Evolutionary conservation across 1,139 yeast species (phyloP).

Genomic region (Suhomyces bolitotheri): DNA sequence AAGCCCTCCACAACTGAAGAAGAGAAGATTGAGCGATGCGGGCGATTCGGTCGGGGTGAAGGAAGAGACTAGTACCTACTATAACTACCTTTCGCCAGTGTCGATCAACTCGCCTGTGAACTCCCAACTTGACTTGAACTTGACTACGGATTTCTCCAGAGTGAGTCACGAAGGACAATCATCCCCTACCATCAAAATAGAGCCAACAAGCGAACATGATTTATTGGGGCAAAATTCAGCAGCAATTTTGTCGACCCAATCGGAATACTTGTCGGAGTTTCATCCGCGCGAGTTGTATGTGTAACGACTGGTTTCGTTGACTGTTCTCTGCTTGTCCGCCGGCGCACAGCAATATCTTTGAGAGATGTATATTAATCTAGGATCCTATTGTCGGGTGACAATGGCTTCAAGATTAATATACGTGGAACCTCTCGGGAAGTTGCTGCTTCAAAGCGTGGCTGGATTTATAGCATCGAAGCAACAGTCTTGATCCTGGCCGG

Average conservation of each 20-base stretch:
- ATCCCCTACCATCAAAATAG: conserved; percentile 14
- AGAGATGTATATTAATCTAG: conserved; percentile 28
- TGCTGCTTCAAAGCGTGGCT: not conserved
- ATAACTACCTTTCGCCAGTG: conserved; percentile 46
- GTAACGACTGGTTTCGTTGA: conserved; percentile 10
- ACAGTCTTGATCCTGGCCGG: conserved; percentile 16
- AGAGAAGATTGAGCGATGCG: conserved; percentile 9
- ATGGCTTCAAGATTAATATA: conserved; percentile 24
- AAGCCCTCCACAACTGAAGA: conserved; percentile 6
- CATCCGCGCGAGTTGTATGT: conserved; percentile 4
- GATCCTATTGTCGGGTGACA: conserved; percentile 19
- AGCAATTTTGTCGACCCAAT: conserved; percentile 40
- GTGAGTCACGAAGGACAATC: conserved; percentile 9
- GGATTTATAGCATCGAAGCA: conserved; percentile 43
- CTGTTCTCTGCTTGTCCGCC: conserved; percentile 40
- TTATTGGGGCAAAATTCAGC: conserved; percentile 53
- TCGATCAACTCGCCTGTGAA: conserved; percentile 45
- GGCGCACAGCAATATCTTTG: conserved; percentile 3
- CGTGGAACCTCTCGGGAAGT: conserved; percentile 21
- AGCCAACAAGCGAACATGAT: conserved; percentile 27
- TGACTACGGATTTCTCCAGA: conserved; percentile 19
- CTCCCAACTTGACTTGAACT: conserved; percentile 45
- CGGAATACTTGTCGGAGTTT: conserved; percentile 4
- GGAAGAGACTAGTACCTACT: conserved; percentile 22
- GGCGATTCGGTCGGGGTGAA: conserved; percentile 9